Conservation (phyloP, 1,139 yeast species). For the Geotrichum reessii region DNA sequence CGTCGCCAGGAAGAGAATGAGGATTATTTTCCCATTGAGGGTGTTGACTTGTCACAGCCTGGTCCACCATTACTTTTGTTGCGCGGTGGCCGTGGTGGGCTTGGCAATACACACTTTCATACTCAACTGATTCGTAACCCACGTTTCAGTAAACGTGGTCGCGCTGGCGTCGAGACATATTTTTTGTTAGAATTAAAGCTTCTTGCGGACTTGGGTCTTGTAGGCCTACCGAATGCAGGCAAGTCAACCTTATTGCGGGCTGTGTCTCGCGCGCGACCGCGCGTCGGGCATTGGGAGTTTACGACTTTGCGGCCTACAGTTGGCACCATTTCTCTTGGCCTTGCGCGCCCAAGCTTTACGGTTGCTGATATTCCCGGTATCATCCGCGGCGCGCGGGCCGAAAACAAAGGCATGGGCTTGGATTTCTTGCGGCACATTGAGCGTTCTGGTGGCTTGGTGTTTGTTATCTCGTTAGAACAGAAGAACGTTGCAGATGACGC, state of each 20-base stretch:
- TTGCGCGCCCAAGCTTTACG: constrained; percentile 66
- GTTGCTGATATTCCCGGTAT: constrained; percentile 98
- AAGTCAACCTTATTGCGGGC: constrained; percentile 83
- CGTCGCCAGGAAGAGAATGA: constrained; percentile 52
- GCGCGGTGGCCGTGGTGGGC: constrained; percentile 87
- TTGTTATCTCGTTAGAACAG: constrained; percentile 72
- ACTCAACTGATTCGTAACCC: constrained; percentile 84
- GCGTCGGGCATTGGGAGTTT: constrained; percentile 95
- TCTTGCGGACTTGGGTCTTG: constrained; percentile 87
- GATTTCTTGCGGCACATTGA: constrained; percentile 90
- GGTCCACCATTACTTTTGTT: constrained; percentile 66
- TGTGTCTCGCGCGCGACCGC: constrained; percentile 84
- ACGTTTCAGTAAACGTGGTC: constrained; percentile 74
- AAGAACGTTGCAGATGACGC: constrained; percentile 42
- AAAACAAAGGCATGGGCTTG: constrained; percentile 87
- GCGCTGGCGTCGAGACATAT: constrained; percentile 58
- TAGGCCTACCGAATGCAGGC: constrained; percentile 95
- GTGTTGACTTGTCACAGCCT: constrained; percentile 66
- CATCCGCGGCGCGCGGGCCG: constrained; percentile 68
- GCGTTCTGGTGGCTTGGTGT: constrained; percentile 81
- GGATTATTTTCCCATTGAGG: constrained; percentile 73
- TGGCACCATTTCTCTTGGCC: constrained; percentile 71
- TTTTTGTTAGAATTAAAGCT: constrained; percentile 79
- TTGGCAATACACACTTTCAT: constrained; percentile 93
- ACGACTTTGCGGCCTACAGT: constrained; percentile 89